A percentile compares a stretch with the other conserved stretches of the same genome.
phyloP scores from a whole-genome alignment of 228 moss, liverwort and hornwort genomes.

The Sphagnum magellanicum region DNA sequence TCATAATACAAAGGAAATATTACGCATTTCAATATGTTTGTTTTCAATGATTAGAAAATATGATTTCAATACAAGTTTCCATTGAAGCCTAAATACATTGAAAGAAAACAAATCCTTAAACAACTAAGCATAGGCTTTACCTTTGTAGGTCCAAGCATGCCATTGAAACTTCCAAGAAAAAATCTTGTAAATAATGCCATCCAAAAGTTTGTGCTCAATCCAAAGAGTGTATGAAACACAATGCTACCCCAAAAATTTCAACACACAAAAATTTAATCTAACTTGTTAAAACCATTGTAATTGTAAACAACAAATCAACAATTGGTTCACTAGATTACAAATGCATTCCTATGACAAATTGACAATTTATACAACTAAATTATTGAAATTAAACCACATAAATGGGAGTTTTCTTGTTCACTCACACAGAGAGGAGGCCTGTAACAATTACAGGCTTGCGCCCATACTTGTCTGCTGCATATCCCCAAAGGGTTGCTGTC shows the following conservation, averaged over 20 bases:
- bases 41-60: neutral
- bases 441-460: slow-evolving; percentile 31
- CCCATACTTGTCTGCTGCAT: slow-evolving; percentile 28
- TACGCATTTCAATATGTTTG: neutral
- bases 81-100: neutral
- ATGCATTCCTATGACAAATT: too few species aligned
- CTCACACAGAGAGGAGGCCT: slow-evolving; percentile 31
- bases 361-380: too few species aligned
- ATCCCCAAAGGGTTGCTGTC: slow-evolving; percentile 28
- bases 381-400: too few species aligned
- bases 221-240: slow-evolving; percentile 48
- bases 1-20: too few species aligned
- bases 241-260: slow-evolving; percentile 16
- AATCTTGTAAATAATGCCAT: slow-evolving; percentile 44
- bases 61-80: neutral
- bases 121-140: slow-evolving; percentile 6
- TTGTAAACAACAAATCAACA: too few species aligned
- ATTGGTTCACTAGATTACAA: too few species aligned
- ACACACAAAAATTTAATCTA: too few species aligned
- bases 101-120: neutral
- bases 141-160: slow-evolving; percentile 52
- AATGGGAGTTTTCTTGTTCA: neutral
- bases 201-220: slow-evolving; percentile 44
- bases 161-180: slow-evolving; percentile 44
- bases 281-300: too few species aligned